phyloP scores from a whole-genome alignment of 768 basidiomycete genomes.

The Chalciporus pseudorubinellus region DNA sequence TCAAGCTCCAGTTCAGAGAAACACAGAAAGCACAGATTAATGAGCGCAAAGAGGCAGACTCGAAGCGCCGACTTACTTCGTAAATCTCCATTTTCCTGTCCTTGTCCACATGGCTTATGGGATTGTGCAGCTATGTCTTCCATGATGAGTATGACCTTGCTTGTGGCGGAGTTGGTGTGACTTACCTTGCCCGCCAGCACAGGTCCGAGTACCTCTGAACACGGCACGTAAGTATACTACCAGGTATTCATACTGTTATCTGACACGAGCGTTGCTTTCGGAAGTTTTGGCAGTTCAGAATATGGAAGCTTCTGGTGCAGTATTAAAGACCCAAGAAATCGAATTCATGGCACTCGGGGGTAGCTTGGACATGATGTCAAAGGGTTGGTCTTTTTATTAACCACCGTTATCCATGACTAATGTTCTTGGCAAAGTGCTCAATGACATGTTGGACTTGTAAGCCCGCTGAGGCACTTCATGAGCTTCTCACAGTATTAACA shows the following conservation, averaged over 20 bases:
- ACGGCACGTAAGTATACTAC: slow-evolving; percentile 52
- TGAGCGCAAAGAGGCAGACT: slow-evolving; percentile 72
- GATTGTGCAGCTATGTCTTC: slow-evolving; percentile 58
- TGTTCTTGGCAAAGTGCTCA: slow-evolving; percentile 49
- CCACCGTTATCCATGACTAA: slow-evolving; percentile 1
- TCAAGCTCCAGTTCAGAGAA: slow-evolving; percentile 71
- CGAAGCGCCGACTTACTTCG: slow-evolving; percentile 79
- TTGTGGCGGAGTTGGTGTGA: slow-evolving; percentile 4
- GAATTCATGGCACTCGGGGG: slow-evolving; percentile 86
- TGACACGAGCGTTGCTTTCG: slow-evolving; percentile 2
- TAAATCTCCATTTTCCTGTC: slow-evolving; percentile 40
- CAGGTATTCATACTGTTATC: neutral
- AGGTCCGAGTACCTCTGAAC: slow-evolving; percentile 80
- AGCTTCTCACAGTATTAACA: slow-evolving; percentile 4
- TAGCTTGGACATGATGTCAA: slow-evolving; percentile 85
- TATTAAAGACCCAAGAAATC: slow-evolving; percentile 74
- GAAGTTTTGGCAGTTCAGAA: slow-evolving; percentile 85
- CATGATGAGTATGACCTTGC: slow-evolving; percentile 55
- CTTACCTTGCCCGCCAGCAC: slow-evolving; percentile 31
- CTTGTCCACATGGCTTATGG: slow-evolving; percentile 1
- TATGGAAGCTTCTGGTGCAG: slow-evolving; percentile 74
- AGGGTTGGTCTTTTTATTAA: slow-evolving; percentile 44
- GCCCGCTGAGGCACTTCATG: slow-evolving; percentile 20
- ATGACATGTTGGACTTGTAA: slow-evolving; percentile 80
- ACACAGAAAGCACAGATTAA: slow-evolving; percentile 74